Conservation (phyloP, 371 early-diverging fungal genomes). For the Actinomortierella ambigua region DNA sequence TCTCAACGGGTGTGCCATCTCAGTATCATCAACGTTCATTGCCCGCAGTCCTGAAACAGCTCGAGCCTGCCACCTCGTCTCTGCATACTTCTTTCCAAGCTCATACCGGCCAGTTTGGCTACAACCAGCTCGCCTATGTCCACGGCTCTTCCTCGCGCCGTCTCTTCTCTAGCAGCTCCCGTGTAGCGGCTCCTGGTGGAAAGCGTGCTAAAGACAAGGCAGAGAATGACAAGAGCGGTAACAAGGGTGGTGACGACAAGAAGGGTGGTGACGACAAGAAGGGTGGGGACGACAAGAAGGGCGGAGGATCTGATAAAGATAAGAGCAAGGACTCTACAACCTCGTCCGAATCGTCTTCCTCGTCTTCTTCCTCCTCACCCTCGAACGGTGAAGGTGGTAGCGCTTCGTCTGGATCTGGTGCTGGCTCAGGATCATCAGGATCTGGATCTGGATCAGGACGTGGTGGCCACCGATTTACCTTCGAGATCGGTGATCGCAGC, state of each 20-base stretch:
- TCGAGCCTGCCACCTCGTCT: conserved; percentile 14
- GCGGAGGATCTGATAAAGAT: no score
- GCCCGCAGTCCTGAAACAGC: conserved; percentile 20
- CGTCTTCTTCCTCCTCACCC: conserved; percentile 16
- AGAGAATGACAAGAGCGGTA: background rate
- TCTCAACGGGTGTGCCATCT: conserved; percentile 9
- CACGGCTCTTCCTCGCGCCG: conserved; percentile 19
- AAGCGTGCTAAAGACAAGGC: conserved; percentile 25
- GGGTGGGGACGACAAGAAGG: conserved; percentile 10
- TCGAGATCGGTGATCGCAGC: conserved; percentile 32
- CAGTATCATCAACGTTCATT: conserved; percentile 1
- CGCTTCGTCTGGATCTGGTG: conserved; percentile 13
- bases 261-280: conserved; percentile 25
- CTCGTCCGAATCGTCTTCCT: conserved; percentile 9
- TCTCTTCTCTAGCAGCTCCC: conserved; percentile 26
- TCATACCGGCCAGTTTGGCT: background rate
- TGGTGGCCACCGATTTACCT: conserved; percentile 28
- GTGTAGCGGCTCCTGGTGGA: background rate
- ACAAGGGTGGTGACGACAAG: conserved; percentile 12
- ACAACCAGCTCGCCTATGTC: background rate
- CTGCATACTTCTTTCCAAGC: background rate
- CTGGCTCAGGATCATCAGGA: conserved; percentile 4
- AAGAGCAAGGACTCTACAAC: conserved; percentile 1
- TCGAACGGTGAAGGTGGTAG: conserved; percentile 15
- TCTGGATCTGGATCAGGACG: conserved; percentile 12